Conservation (phyloP, 2,329 filamentous ascomycete genomes). For the Tolypocladium cylindrosporum region DNA sequence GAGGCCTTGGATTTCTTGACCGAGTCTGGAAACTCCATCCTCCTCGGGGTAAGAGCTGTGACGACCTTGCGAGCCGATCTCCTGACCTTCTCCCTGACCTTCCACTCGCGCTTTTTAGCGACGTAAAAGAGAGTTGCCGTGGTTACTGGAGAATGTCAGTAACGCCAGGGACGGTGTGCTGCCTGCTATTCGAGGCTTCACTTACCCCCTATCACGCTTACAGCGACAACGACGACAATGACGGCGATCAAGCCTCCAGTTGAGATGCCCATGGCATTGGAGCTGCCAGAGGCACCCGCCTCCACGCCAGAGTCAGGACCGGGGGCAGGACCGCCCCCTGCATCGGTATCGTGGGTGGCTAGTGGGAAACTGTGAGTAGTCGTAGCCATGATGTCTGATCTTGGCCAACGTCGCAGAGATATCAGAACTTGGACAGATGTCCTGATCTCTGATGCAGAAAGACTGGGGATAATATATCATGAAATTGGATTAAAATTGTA, state of each 20-base stretch:
- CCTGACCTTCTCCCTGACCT: conserved; percentile 60
- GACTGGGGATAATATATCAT: background rate
- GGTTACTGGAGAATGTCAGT: conserved; percentile 35
- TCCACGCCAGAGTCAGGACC: conserved; percentile 35
- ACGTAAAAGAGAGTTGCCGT: conserved; percentile 64
- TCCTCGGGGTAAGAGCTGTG: conserved; percentile 50
- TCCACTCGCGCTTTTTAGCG: conserved; percentile 80
- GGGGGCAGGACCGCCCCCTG: conserved; percentile 23
- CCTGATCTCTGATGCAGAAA: background rate
- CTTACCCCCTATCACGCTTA: conserved; percentile 62
- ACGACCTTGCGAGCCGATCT: conserved; percentile 56
- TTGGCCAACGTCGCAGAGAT: background rate
- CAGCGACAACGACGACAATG: conserved; percentile 57
- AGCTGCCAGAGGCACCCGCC: conserved; percentile 54
- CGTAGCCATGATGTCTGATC: conserved; percentile 25
- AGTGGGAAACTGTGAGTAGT: conserved; percentile 30
- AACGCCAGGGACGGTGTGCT: background rate
- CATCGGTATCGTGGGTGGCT: conserved; percentile 27
- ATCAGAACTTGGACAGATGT: background rate
- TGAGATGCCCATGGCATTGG: conserved; percentile 50
- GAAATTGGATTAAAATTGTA: background rate
- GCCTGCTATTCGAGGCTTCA: conserved; percentile 1
- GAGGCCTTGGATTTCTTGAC: conserved; percentile 33
- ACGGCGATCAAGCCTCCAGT: conserved; percentile 64
- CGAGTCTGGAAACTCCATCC: conserved; percentile 49